Percentiles rank a stretch among this genome's conserved stretches.
These are phyloP conservation scores for Patellifolia procumbens DNA, from an alignment of 179 eudicot species.

Conservation along the genomic window DNA sequence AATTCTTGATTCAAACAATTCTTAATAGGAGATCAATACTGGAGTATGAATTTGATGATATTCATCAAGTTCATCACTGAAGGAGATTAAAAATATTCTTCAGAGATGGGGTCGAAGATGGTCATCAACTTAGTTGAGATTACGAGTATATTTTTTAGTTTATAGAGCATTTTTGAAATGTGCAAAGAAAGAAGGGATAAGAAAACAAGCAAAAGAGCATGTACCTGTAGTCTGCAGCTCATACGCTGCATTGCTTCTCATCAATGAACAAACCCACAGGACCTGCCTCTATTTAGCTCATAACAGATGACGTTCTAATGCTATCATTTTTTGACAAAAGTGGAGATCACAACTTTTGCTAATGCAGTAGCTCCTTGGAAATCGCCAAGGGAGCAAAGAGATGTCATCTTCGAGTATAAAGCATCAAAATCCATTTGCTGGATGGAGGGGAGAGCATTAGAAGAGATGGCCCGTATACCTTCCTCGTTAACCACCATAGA, in stretches of 20 bases:
- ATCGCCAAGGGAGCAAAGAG: slow-evolving; percentile 70
- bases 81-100: neutral
- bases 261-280: slow-evolving; percentile 3
- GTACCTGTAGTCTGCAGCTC: slow-evolving; percentile 24
- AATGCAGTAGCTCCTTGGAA: slow-evolving; percentile 57
- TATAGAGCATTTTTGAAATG: neutral
- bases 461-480: slow-evolving; percentile 6
- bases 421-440: slow-evolving; percentile 50
- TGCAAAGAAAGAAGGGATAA: neutral
- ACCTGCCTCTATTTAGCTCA: neutral
- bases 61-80: neutral
- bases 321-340: slow-evolving; percentile 14
- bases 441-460: slow-evolving; percentile 19
- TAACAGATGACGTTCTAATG: neutral
- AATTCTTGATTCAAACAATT: no score
- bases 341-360: slow-evolving; percentile 41
- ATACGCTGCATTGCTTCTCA: neutral
- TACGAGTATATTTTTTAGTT: neutral
- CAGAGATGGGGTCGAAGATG: neutral
- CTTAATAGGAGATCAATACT: neutral
- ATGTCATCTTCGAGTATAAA: slow-evolving; percentile 56
- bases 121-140: neutral
- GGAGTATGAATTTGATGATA: neutral
- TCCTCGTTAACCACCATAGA: slow-evolving; percentile 18
- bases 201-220: neutral